phyloP scores from a whole-genome alignment of 2,329 filamentous ascomycete species.

The Ceratocystis diversiconidia region DNA sequence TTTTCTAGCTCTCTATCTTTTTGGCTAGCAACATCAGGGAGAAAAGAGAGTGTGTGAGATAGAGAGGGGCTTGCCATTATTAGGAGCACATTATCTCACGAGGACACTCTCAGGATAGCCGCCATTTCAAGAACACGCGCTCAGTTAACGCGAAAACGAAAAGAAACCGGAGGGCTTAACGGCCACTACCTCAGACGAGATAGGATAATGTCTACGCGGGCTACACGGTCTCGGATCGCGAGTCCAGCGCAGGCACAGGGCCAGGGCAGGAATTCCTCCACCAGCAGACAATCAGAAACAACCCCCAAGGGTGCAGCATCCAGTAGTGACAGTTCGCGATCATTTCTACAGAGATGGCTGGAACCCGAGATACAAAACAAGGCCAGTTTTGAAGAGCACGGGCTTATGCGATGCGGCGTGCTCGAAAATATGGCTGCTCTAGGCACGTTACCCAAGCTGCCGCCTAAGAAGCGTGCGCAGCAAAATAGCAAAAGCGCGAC shows the following conservation, averaged over 20 bases:
- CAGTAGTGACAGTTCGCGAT: constrained; percentile 29
- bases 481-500: not conserved
- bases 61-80: not conserved
- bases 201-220: constrained; percentile 21
- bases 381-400: constrained; percentile 65
- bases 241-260: constrained; percentile 10
- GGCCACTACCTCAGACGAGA: constrained; percentile 11
- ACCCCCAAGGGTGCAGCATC: constrained; percentile 22
- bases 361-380: constrained; percentile 45
- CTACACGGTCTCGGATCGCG: constrained; percentile 15
- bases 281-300: constrained; percentile 25
- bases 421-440: constrained; percentile 73
- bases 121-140: not conserved
- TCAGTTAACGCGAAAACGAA: constrained; percentile 17
- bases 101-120: not conserved
- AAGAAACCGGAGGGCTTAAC: constrained; percentile 10
- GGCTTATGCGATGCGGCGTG: constrained; percentile 59
- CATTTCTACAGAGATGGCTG: constrained; percentile 43
- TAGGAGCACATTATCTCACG: not conserved
- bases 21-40: not conserved
- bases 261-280: not conserved
- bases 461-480: constrained; percentile 13
- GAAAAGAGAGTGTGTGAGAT: not conserved
- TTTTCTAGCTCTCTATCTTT: not conserved
- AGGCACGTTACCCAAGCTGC: constrained; percentile 53